Base-by-base conservation (phyloP, 2,329 filamentous ascomycete genomes). In the Beauveria scarabaeidicola region DNA sequence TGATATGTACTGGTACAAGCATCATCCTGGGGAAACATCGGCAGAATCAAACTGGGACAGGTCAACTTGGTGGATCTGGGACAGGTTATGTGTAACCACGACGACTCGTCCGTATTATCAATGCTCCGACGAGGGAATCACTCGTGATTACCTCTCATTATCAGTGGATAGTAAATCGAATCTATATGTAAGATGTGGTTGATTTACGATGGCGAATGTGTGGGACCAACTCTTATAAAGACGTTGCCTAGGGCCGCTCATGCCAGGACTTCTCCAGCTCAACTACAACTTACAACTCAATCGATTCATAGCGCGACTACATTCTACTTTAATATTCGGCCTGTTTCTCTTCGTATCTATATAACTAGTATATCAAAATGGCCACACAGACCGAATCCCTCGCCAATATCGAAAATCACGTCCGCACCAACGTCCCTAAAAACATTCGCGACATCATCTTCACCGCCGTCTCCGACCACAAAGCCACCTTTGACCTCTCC, bases 401-500 rank as follows among this genome's bases (percentile, higher is more conserved):
- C 44, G 52, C 25, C 21, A 32, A 19, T 1, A 48, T 60, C 38
- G 51, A 55, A 17, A 56, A 56, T 46, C 52, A 60, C 38, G 52
- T 60, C 38, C 51, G 51, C 41, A 60, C 51, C 27, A 29, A 60
- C 25, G 46, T 60, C n/a, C 52, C 58, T 36, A 23, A 55, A 25
- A 32, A 54, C 25, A 56, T 56, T 15, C 25, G 44, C 43, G 13
- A 21, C 38, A 44, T 60, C 43, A 54, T 55, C 51, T 56, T 60
- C 58, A 41, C 58, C n/a, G 43, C 58, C 43, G 13, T 54, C 46
- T 52, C 55, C 52, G 21, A 60, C 23, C 43, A 43, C 58, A 52
- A 51, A 36, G 43, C 36, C 52, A 60, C 58, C 2, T 72, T 70
- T 56, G 66, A 72, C 41, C 62, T 60, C 3, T 58, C 60, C 11